Conservation (phyloP, 257 asterid species). For the Schizonepeta tenuifolia region DNA sequence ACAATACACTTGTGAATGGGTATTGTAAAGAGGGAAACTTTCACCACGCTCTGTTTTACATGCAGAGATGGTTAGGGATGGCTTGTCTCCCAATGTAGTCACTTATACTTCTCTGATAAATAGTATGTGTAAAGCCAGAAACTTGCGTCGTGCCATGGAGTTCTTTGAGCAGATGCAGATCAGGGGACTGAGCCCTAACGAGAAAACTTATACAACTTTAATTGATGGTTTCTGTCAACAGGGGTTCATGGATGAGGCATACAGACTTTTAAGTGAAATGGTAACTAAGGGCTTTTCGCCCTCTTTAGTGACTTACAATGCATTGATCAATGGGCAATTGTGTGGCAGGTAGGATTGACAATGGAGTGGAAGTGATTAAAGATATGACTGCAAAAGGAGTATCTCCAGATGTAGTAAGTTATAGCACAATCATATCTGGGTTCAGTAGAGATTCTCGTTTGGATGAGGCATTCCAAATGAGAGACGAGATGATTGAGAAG, state of each 20-base stretch:
- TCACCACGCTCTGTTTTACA: conserved; percentile 81
- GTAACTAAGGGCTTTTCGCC: conserved; percentile 58
- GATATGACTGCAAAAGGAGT: conserved; percentile 60
- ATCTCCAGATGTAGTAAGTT: conserved; percentile 77
- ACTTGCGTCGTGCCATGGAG: conserved; percentile 72
- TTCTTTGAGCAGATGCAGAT: conserved; percentile 68
- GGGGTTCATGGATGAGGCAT: conserved; percentile 76
- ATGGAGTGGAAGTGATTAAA: conserved; percentile 55
- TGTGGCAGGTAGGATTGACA: conserved; percentile 59
- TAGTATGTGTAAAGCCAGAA: conserved; percentile 72
- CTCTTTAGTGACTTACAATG: conserved; percentile 75
- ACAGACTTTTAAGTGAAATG: conserved; percentile 65
- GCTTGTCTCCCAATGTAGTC: conserved; percentile 80
- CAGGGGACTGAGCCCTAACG: conserved; percentile 75
- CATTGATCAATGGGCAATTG: conserved; percentile 85
- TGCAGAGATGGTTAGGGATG: conserved; percentile 80
- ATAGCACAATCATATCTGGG: conserved; percentile 72
- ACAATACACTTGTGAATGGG: conserved; percentile 82
- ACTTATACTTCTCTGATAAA: conserved; percentile 81
- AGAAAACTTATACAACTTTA: conserved; percentile 83
- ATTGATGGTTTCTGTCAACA: conserved; percentile 83
- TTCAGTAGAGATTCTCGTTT: conserved; percentile 60
- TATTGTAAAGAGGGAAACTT: conserved; percentile 76
- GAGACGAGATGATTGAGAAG: conserved; percentile 67
- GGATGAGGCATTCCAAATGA: conserved; percentile 70